A percentile compares a stretch with the other conserved stretches of the same genome.
phyloP scores from a whole-genome alignment of 805 yeast species.

The Saccharomycopsis malanga region DNA sequence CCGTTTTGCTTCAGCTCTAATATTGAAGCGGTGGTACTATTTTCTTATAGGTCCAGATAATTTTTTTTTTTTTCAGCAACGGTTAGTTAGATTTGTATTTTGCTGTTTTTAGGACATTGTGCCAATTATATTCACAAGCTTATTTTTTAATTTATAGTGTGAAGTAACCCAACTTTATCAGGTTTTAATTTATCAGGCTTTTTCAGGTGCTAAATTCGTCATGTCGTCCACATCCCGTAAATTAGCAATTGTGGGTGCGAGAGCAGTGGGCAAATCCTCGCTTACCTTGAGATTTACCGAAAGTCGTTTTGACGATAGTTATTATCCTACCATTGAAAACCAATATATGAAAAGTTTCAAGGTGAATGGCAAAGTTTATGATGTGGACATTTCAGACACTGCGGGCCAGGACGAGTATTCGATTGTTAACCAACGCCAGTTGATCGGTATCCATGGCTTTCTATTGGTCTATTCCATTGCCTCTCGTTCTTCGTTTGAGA shows the following conservation, averaged over 20 bases:
- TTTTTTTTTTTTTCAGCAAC: too few relatives aligned
- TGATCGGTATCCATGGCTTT: constrained; percentile 80
- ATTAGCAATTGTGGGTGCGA: constrained; percentile 79
- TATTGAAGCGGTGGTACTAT: too few relatives aligned
- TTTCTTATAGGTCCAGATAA: too few relatives aligned
- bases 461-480: constrained; percentile 76
- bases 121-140: too few relatives aligned
- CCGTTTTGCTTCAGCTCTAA: too few relatives aligned
- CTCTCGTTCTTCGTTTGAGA: constrained; percentile 68
- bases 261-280: constrained; percentile 85
- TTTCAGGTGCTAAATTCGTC: too few relatives aligned
- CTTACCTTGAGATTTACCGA: constrained; percentile 80
- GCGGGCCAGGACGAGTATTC: constrained; percentile 92
- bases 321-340: constrained; percentile 88
- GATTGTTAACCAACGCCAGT: constrained; percentile 67
- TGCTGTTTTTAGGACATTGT: too few relatives aligned
- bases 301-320: constrained; percentile 79
- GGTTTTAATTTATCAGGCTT: too few relatives aligned
- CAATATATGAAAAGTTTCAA: constrained; percentile 66
- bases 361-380: constrained; percentile 67
- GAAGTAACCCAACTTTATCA: too few relatives aligned
- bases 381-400: constrained; percentile 81
- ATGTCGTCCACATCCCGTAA: constrained; percentile 43
- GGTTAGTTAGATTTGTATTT: too few relatives aligned
- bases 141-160: too few relatives aligned